Conservation (phyloP, 495 filamentous ascomycete species). For the Penicillium canescens region DNA sequence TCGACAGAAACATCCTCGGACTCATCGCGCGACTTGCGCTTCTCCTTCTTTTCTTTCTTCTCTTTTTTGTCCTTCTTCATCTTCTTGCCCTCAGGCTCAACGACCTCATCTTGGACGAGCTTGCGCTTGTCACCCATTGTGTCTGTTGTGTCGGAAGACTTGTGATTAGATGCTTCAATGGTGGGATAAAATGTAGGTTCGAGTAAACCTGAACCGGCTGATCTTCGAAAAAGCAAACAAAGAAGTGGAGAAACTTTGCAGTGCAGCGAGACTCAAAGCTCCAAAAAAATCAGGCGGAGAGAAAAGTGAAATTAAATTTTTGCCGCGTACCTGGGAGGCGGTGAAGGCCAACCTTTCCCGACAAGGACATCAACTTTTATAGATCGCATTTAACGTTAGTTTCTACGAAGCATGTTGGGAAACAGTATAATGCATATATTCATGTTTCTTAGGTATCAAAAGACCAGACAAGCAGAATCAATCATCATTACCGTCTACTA, state of each 20-base stretch:
- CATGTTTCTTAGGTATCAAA: background rate
- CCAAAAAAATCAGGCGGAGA: slow-evolving; percentile 35
- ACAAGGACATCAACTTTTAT: slow-evolving; percentile 3
- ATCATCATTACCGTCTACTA: background rate
- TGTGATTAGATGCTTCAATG: background rate
- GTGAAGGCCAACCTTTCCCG: slow-evolving; percentile 10
- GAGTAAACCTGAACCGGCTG: background rate
- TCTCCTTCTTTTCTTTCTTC: slow-evolving; percentile 30
- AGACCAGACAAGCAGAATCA: background rate
- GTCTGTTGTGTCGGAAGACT: background rate
- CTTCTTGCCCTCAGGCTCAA: slow-evolving; percentile 41
- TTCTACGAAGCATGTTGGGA: background rate
- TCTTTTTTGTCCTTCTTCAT: slow-evolving; percentile 36
- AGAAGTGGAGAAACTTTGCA: slow-evolving; percentile 1
- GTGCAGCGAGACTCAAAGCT: slow-evolving; percentile 7
- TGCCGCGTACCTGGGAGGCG: slow-evolving; percentile 21
- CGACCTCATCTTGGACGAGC: slow-evolving; percentile 32
- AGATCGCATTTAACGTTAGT: background rate
- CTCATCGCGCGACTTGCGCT: slow-evolving; percentile 20
- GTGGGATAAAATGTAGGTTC: background rate
- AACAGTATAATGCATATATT: background rate
- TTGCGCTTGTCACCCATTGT: slow-evolving; percentile 50
- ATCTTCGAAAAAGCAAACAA: background rate
- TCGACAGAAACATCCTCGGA: slow-evolving; percentile 13
- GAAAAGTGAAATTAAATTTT: slow-evolving; percentile 24